Percentiles rank a stretch among this genome's conserved stretches.
phyloP scores from a whole-genome alignment of 306 rosid genomes.

The Rosa chinensis region DNA sequence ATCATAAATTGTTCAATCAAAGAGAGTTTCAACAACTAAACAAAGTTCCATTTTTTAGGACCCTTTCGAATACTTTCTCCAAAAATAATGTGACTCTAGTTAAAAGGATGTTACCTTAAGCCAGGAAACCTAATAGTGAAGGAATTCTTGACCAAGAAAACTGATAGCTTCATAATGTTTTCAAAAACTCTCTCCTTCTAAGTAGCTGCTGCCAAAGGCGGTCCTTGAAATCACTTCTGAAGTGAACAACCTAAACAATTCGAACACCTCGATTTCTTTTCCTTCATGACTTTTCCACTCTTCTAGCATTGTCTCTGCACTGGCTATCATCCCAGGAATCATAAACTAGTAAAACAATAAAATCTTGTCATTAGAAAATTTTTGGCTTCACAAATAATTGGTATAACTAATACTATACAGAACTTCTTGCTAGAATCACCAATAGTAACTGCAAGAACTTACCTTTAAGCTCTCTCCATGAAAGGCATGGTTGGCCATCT shows the following conservation, averaged over 20 bases:
- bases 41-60: background rate
- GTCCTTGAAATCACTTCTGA: slow-evolving; percentile 31
- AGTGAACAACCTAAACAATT: slow-evolving; percentile 27
- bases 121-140: slow-evolving; percentile 16
- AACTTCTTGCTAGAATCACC: background rate
- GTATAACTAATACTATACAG: background rate
- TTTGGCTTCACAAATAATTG: background rate
- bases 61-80: background rate
- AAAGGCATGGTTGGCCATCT: slow-evolving; percentile 23
- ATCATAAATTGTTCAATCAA: background rate
- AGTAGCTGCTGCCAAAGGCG: slow-evolving; percentile 30
- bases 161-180: slow-evolving; percentile 12
- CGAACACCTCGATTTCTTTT: slow-evolving; percentile 29
- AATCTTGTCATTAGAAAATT: background rate
- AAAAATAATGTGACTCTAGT: background rate
- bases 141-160: slow-evolving; percentile 9
- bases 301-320: slow-evolving; percentile 25
- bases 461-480: slow-evolving; percentile 31
- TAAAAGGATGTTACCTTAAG: slow-evolving; percentile 13
- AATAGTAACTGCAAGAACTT: background rate
- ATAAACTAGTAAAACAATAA: background rate
- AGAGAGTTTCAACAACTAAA: background rate
- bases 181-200: slow-evolving; percentile 24
- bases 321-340: slow-evolving; percentile 25
- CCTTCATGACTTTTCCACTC: slow-evolving; percentile 21